phyloP scores from a whole-genome alignment of 768 basidiomycete species.

The Vishniacozyma victoriae region DNA sequence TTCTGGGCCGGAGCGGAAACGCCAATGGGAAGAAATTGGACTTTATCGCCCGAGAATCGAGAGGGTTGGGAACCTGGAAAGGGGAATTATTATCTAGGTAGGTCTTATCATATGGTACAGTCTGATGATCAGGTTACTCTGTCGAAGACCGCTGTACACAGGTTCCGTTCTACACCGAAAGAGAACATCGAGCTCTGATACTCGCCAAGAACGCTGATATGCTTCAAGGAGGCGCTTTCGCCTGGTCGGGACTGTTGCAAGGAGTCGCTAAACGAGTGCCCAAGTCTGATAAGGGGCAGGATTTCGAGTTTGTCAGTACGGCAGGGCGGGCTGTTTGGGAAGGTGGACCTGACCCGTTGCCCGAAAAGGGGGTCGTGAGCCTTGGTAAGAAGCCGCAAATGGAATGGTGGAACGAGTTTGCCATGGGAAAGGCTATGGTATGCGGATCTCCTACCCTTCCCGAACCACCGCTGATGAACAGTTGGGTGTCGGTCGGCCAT shows the following conservation, averaged over 20 bases:
- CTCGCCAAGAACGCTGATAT: constrained; percentile 3
- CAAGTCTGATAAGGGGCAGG: not conserved
- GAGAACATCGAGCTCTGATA: constrained; percentile 5
- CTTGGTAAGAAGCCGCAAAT: not conserved
- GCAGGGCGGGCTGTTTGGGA: constrained; percentile 2
- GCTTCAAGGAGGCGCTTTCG: not conserved
- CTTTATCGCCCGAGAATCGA: constrained; percentile 10
- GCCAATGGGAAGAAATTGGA: constrained; percentile 7
- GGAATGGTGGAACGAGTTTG: not conserved
- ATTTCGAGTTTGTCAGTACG: constrained; percentile 3
- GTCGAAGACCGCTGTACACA: constrained; percentile 5
- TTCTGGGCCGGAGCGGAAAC: constrained; percentile 2
- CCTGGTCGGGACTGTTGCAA: not conserved
- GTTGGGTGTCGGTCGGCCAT: constrained; percentile 7
- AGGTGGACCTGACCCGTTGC: not conserved
- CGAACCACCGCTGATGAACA: not conserved
- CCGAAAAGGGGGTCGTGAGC: constrained; percentile 2
- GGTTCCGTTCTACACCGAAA: not conserved
- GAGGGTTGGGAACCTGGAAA: no score
- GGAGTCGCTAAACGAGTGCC: not conserved
- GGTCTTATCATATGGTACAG: not conserved
- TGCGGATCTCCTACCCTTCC: no score
- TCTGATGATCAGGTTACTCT: constrained; percentile 6
- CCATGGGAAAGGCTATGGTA: constrained; percentile 6
- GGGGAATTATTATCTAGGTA: not conserved